Evolutionary conservation across 2,329 filamentous ascomycete genomes (phyloP).

Genomic region (Cladosporium colombiae): DNA sequence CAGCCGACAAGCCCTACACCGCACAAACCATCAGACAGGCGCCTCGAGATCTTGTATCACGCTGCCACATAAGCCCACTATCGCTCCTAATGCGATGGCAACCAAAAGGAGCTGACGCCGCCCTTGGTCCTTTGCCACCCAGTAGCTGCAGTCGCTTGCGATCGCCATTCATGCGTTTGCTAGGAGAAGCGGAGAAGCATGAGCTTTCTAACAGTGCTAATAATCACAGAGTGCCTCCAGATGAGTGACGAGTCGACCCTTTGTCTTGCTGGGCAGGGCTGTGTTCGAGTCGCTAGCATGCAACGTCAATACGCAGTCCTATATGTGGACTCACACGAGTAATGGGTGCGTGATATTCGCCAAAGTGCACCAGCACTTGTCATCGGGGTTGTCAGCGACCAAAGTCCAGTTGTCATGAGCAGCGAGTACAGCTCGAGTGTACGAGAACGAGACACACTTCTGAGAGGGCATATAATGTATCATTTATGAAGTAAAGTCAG

Average conservation of each 20-base stretch:
- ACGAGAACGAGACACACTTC: background rate
- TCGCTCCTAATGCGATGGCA: conserved; percentile 3
- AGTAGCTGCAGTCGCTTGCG: background rate
- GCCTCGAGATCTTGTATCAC: conserved; percentile 12
- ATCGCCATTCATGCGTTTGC: background rate
- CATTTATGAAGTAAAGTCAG: background rate
- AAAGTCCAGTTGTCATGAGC: background rate
- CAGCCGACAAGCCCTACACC: background rate
- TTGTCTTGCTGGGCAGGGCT: background rate
- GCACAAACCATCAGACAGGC: conserved; percentile 3
- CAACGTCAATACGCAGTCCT: background rate
- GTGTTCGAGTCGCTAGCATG: background rate
- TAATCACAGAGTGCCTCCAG: background rate
- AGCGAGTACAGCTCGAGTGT: background rate
- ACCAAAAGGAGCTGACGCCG: conserved; percentile 1
- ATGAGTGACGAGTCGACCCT: background rate
- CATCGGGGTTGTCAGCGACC: background rate
- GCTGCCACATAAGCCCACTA: background rate
- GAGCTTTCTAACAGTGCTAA: background rate
- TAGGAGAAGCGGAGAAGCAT: background rate
- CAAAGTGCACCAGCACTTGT: background rate
- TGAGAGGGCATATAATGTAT: background rate
- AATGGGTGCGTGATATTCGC: background rate
- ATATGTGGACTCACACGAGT: background rate
- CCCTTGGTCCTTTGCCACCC: background rate